Percentiles rank a stretch among this genome's conserved stretches.
These are phyloP conservation scores for Chaetoscypha palmicola DNA, from an alignment of 2,329 filamentous ascomycete genomes.

Conservation along the genomic window DNA sequence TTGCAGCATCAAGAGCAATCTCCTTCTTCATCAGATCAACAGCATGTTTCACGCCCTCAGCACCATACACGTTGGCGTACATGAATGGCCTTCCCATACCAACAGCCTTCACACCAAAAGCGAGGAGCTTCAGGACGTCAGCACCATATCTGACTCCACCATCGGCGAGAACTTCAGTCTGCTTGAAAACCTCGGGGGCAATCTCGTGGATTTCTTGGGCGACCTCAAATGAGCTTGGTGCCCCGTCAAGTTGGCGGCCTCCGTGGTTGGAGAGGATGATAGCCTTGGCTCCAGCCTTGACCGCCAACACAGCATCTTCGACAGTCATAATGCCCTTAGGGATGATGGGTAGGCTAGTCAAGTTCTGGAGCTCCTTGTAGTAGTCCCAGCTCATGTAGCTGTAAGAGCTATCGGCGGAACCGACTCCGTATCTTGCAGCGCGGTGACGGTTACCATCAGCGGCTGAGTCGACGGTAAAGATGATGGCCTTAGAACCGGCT, in stretches of 20 bases:
- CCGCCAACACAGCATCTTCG: slow-evolving; percentile 54
- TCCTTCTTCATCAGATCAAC: slow-evolving; percentile 42
- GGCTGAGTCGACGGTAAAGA: slow-evolving; percentile 23
- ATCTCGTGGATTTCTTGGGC: slow-evolving; percentile 46
- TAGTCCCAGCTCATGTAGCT: slow-evolving; percentile 28
- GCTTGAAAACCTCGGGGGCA: slow-evolving; percentile 17
- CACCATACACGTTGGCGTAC: slow-evolving; percentile 44
- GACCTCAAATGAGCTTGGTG: slow-evolving; percentile 50
- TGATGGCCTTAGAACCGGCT: slow-evolving; percentile 21
- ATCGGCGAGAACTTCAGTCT: slow-evolving; percentile 50
- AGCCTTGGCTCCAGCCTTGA: slow-evolving; percentile 49
- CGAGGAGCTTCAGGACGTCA: slow-evolving; percentile 54
- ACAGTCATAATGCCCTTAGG: slow-evolving; percentile 43
- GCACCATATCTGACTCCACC: slow-evolving; percentile 49
- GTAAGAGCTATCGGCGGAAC: slow-evolving; percentile 11
- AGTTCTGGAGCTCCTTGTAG: slow-evolving; percentile 33
- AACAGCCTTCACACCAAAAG: slow-evolving; percentile 54
- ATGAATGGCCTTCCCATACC: slow-evolving; percentile 48
- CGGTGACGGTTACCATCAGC: slow-evolving; percentile 19
- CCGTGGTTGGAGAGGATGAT: slow-evolving; percentile 32
- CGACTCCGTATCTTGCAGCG: slow-evolving; percentile 16
- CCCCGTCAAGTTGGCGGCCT: slow-evolving; percentile 53
- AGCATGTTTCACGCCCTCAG: slow-evolving; percentile 39
- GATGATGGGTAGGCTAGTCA: slow-evolving; percentile 19
- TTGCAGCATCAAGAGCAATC: slow-evolving; percentile 8